phyloP scores from a whole-genome alignment of 371 early-diverging fungal genomes.

The Dichotomocladium elegans region DNA sequence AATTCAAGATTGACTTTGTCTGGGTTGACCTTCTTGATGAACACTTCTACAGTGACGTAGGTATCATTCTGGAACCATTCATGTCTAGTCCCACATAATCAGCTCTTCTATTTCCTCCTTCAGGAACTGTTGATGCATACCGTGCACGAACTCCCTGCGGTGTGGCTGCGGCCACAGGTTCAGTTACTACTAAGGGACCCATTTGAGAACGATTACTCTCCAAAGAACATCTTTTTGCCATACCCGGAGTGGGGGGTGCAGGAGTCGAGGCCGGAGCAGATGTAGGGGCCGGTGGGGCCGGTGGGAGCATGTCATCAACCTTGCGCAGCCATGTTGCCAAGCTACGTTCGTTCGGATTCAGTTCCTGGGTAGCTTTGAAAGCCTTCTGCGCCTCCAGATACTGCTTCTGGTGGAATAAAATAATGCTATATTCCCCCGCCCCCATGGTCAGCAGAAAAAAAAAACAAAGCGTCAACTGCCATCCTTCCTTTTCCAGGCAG shows the following conservation, averaged over 20 bases:
- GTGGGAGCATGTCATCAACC: conserved; percentile 38
- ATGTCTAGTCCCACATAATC: conserved; percentile 55
- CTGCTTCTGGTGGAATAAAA: conserved; percentile 47
- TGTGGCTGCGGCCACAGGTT: conserved; percentile 1
- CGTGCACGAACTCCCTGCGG: conserved; percentile 13
- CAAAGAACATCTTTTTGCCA: no score
- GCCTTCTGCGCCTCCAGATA: conserved; percentile 51
- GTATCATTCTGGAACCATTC: conserved; percentile 97
- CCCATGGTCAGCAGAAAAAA: not conserved
- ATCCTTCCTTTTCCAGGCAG: no score
- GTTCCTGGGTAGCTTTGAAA: conserved; percentile 44
- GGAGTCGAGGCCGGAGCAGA: not conserved
- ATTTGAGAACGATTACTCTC: no score
- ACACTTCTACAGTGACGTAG: conserved; percentile 82
- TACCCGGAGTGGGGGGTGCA: not conserved
- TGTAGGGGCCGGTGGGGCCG: conserved; percentile 4
- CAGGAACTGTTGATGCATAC: not conserved
- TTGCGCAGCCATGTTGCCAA: conserved; percentile 57
- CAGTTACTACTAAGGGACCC: not conserved
- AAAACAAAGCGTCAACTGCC: no score
- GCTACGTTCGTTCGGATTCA: conserved; percentile 53
- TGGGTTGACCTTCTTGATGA: conserved; percentile 80
- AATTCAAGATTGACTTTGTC: conserved; percentile 69
- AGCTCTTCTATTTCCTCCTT: not conserved
- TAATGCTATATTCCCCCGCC: conserved; percentile 31